Conservation (phyloP, 2,329 filamentous ascomycete species). For the Berkeleyomyces basicola region DNA sequence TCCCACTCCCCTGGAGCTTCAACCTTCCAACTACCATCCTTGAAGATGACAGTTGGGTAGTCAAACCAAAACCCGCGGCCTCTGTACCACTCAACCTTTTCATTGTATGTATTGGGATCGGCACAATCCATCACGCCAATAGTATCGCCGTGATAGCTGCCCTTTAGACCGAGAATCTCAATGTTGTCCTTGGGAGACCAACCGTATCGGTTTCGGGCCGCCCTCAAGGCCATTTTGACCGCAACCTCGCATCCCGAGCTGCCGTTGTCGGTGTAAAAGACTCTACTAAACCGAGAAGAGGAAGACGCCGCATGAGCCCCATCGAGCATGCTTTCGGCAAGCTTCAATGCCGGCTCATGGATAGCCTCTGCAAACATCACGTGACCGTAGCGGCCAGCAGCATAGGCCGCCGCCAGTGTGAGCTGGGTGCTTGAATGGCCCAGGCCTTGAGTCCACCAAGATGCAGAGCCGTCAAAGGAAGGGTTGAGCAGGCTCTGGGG, state of each 20-base stretch:
- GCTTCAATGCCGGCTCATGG: constrained; percentile 57
- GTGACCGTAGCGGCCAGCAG: constrained; percentile 70
- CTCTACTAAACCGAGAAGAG: constrained; percentile 39
- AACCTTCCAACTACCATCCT: constrained; percentile 48
- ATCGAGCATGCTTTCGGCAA: constrained; percentile 48
- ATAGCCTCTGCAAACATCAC: constrained; percentile 73
- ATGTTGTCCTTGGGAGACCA: constrained; percentile 44
- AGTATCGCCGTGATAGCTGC: constrained; percentile 75
- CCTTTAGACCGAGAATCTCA: constrained; percentile 56
- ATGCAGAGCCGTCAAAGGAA: constrained; percentile 70
- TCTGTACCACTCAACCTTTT: constrained; percentile 74
- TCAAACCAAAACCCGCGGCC: constrained; percentile 70
- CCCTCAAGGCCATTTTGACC: constrained; percentile 68
- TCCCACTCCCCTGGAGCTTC: constrained; percentile 33
- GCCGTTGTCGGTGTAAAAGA: constrained; percentile 73
- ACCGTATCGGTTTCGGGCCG: constrained; percentile 47
- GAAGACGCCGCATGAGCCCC: constrained; percentile 37
- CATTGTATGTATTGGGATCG: constrained; percentile 61
- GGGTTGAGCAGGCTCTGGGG: constrained; percentile 33
- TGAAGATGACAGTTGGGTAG: constrained; percentile 54
- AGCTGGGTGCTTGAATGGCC: constrained; percentile 61
- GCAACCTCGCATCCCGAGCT: constrained; percentile 74
- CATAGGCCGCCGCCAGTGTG: constrained; percentile 60
- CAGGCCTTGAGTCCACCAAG: constrained; percentile 83
- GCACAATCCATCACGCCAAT: constrained; percentile 79